Percentiles rank a stretch among this genome's conserved stretches.
Evolutionary conservation across 2,329 filamentous ascomycete genomes (phyloP).

Genomic region (Gaeumannomyces tritici): DNA sequence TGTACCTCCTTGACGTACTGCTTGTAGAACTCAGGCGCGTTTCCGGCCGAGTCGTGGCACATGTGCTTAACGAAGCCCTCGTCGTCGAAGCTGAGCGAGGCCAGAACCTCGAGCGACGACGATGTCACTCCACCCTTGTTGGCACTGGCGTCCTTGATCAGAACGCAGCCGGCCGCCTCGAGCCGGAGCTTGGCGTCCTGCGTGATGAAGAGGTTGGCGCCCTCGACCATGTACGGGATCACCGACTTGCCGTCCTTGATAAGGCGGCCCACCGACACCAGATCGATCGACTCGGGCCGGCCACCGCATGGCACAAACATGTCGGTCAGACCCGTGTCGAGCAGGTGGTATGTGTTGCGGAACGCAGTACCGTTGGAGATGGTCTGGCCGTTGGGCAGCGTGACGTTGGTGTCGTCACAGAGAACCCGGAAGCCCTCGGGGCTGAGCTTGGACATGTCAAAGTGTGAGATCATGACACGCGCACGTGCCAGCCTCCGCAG

Average conservation of each 20-base stretch:
- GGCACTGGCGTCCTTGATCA: constrained; percentile 96
- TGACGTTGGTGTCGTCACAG: constrained; percentile 82
- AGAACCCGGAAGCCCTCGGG: constrained; percentile 82
- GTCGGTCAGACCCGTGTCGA: constrained; percentile 67
- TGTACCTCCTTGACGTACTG: constrained; percentile 90
- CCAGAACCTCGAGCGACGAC: constrained; percentile 90
- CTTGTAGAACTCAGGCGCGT: constrained; percentile 82
- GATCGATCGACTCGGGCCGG: constrained; percentile 90
- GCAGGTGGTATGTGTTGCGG: constrained; percentile 95
- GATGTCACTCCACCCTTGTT: constrained; percentile 99
- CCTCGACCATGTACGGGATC: constrained; percentile 94
- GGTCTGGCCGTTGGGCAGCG: constrained; percentile 77
- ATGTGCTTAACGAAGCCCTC: constrained; percentile 82
- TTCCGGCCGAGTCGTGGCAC: constrained; percentile 68
- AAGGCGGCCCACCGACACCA: constrained; percentile 75
- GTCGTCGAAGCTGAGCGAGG: constrained; percentile 90
- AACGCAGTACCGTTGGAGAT: constrained; percentile 88
- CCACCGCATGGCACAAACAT: constrained; percentile 94
- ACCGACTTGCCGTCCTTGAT: constrained; percentile 82
- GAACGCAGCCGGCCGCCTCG: constrained; percentile 85
- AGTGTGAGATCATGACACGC: constrained; percentile 83
- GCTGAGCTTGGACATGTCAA: constrained; percentile 77
- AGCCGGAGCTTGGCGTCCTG: constrained; percentile 94
- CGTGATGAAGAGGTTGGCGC: constrained; percentile 92
- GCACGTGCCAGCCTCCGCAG: constrained; percentile 75